Conservation (phyloP, 2,329 filamentous ascomycete species). For the Xylaria sp. region DNA sequence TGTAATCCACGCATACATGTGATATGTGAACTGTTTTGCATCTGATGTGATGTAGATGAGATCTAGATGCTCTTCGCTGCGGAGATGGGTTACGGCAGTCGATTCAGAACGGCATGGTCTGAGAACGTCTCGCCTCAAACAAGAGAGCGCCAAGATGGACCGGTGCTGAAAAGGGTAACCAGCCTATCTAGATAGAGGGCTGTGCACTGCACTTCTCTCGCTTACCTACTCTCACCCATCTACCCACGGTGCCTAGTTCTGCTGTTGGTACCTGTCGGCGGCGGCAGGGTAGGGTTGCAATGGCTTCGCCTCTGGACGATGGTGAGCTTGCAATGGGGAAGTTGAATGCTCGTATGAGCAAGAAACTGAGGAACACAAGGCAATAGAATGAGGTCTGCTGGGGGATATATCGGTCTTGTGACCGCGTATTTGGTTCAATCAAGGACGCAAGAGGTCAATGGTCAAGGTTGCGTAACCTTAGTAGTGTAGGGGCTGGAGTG, state of each 20-base stretch:
- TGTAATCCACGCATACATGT: conserved; percentile 9
- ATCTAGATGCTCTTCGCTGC: conserved; percentile 34
- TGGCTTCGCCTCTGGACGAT: conserved; percentile 24
- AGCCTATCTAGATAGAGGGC: conserved; percentile 11
- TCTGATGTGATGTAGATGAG: conserved; percentile 17
- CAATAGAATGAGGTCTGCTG: conserved; percentile 20
- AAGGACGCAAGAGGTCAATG: conserved; percentile 11
- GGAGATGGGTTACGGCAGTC: conserved; percentile 13
- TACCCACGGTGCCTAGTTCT: neutral
- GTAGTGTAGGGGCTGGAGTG: neutral
- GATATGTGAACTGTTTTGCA: conserved; percentile 21
- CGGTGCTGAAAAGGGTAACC: conserved; percentile 29
- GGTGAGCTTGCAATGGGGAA: conserved; percentile 7
- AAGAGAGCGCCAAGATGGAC: conserved; percentile 30
- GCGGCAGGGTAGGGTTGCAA: conserved; percentile 30
- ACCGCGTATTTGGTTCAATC: conserved; percentile 4
- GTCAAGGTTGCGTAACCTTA: conserved; percentile 6
- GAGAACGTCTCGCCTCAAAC: conserved; percentile 9
- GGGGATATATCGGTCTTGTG: conserved; percentile 16
- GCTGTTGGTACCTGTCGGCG: neutral
- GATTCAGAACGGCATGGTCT: conserved; percentile 27
- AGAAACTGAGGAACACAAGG: neutral
- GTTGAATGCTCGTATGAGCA: neutral
- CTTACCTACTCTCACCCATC: neutral
- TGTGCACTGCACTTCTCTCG: conserved; percentile 23